Conservation (phyloP, 129 eudicot genomes). For the Lactuca saligna region DNA sequence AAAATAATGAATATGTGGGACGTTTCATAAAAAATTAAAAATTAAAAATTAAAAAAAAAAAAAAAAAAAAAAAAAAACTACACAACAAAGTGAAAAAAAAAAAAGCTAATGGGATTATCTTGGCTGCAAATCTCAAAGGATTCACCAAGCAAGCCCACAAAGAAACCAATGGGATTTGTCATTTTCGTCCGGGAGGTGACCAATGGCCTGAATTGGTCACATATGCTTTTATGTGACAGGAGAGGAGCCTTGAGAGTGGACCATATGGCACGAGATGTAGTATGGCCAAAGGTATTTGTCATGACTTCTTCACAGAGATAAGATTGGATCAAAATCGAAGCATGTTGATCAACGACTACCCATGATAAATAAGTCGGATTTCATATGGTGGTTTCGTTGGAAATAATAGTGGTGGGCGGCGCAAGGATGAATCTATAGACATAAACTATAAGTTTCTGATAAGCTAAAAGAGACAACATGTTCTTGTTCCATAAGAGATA, state of each 20-base stretch:
- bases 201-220: constrained; percentile 2
- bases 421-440: neutral
- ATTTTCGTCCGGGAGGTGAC: neutral
- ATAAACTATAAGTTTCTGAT: neutral
- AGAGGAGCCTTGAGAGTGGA: neutral
- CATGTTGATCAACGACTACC: neutral
- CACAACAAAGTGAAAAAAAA: no score
- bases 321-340: neutral
- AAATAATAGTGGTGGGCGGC: neutral
- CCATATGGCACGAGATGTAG: neutral
- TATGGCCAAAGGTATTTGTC: neutral
- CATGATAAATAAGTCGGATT: neutral
- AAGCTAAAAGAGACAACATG: neutral
- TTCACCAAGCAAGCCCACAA: neutral
- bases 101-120: no score
- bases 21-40: no score
- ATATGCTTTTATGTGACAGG: neutral
- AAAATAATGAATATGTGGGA: no score
- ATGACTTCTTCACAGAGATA: neutral
- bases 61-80: no score
- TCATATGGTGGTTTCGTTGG: neutral
- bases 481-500: neutral
- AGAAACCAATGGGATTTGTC: no score
- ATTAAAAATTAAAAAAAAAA: no score
- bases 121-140: neutral